These are phyloP conservation scores for Arabidopsis suecica DNA, from an alignment of 345 rosid genomes.

Conservation along the genomic window DNA sequence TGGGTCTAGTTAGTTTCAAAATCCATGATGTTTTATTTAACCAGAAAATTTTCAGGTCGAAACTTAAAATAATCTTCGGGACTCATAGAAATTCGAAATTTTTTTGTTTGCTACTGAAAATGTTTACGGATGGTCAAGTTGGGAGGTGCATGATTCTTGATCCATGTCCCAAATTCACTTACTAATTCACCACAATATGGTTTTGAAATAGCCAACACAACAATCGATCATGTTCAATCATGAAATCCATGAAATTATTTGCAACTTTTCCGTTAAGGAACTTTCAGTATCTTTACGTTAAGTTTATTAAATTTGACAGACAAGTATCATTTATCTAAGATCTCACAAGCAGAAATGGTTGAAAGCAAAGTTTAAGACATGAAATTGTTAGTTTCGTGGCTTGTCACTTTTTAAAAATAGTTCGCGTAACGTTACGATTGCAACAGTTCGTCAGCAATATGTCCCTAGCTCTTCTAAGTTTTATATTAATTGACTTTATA, in stretches of 20 bases:
- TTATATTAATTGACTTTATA: slow-evolving; percentile 40
- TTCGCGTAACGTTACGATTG: slow-evolving; percentile 17
- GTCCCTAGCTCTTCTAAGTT: slow-evolving; percentile 25
- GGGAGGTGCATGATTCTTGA: no score
- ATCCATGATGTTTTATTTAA: no score
- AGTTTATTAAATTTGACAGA: neutral
- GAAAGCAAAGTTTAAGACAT: slow-evolving; percentile 41
- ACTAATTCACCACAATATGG: no score
- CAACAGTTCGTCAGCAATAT: slow-evolving; percentile 41
- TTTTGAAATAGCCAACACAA: neutral
- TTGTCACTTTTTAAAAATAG: slow-evolving; percentile 15
- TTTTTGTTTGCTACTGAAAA: no score
- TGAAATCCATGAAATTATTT: neutral
- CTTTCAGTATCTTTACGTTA: neutral
- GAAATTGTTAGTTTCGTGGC: slow-evolving; percentile 21
- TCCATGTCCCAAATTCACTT: no score
- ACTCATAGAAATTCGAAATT: no score
- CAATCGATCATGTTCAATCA: slow-evolving; percentile 6
- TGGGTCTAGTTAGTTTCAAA: no score
- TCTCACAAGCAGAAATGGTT: slow-evolving; percentile 26
- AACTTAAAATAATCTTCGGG: no score
- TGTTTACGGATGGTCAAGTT: no score
- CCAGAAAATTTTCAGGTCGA: no score
- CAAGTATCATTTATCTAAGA: slow-evolving; percentile 24
- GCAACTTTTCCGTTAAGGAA: neutral